Evolutionary conservation across 2,329 filamentous ascomycete genomes (phyloP), one percentile per base, ranked within the genome.

Genomic region (Fusarium gaditjirri): DNA sequence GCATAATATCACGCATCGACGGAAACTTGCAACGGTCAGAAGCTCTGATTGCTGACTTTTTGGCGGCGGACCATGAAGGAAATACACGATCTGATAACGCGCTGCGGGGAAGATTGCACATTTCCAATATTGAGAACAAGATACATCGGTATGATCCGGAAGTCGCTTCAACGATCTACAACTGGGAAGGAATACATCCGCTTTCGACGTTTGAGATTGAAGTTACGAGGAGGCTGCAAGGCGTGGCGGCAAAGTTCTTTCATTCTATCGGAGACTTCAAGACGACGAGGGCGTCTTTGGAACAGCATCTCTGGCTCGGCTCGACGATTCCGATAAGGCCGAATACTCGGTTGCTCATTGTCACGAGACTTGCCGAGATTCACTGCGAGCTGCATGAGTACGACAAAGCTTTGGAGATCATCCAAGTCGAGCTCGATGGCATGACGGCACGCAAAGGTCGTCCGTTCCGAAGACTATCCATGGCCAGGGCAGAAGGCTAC

Each of bases 41-140:
- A 7, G 64, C 71, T 0, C 54, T 71, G 1, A 76, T 81, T 3
- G 67, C 61, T 2, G 74, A 76, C 25, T 81, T 80, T 50, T 39
- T 74, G 2, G 68, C 54, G 0, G 72, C 73, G 1, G 67, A 71
- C 0, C 61, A 74, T 7, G 54, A 61, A 2, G 64, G 68, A 0
- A 33, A 44, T 3, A 79, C 75, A 0, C 72, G 76, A 10, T 71
- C 73, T 10, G 79, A 81, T 21, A 79, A 79, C 4, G 78, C 79
- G 0, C 35, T 81, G 0, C 65, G 65, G 10, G 80, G 80, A n/a
- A 74, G 80, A 5, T 65, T 81, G 8, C 80, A 81, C 27, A 79
- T 81, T 2, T 80, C 80, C 0, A 75, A 77, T n/a, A 69, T 81
- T 4, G 80, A 81, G 41, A 81, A 79, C 39, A 81, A 80, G 54